Percentiles rank a stretch among this genome's conserved stretches.
These are phyloP conservation scores for Rhodotorula sp. DNA, from an alignment of 1,284 basidiomycete species.

Conservation along the genomic window DNA sequence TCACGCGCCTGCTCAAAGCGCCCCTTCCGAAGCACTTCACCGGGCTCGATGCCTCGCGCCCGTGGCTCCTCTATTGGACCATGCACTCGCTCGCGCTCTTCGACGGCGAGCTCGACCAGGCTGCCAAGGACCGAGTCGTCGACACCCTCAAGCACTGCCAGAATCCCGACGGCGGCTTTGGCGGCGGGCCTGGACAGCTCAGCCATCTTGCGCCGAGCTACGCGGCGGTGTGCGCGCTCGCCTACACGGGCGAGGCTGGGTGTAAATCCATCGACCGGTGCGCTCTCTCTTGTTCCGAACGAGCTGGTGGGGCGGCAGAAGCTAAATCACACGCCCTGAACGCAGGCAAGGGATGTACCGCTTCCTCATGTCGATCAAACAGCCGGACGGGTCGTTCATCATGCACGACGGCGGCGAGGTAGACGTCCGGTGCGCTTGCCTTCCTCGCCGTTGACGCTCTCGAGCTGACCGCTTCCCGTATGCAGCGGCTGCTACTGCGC, in stretches of 20 bases:
- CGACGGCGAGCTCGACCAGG: conserved; percentile 73
- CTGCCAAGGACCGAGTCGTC: conserved; percentile 70
- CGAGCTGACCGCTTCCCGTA: conserved; percentile 9
- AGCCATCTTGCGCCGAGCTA: conserved; percentile 90
- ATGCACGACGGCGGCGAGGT: conserved; percentile 87
- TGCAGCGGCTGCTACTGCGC: conserved; percentile 73
- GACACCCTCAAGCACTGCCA: conserved; percentile 75
- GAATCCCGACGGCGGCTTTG: conserved; percentile 82
- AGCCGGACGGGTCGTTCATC: conserved; percentile 89
- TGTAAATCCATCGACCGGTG: conserved; percentile 53
- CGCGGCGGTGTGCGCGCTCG: conserved; percentile 79
- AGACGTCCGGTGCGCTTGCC: conserved; percentile 73
- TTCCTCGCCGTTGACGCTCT: not conserved
- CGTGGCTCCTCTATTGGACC: conserved; percentile 91
- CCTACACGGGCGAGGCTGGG: conserved; percentile 63
- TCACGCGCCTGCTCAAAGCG: conserved; percentile 31
- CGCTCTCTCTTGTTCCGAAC: not conserved
- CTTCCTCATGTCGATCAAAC: conserved; percentile 92
- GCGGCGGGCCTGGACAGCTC: conserved; percentile 80
- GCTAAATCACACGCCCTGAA: conserved; percentile 58
- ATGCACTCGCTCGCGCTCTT: conserved; percentile 75
- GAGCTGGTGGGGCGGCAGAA: conserved; percentile 18
- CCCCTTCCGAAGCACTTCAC: conserved; percentile 69
- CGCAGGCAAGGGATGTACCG: conserved; percentile 64
- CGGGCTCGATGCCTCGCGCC: conserved; percentile 86